Percentiles rank a stretch among this genome's conserved stretches.
Evolutionary conservation across 139 green algal genomes (phyloP).

Genomic region (Zygnema cylindricum): DNA sequence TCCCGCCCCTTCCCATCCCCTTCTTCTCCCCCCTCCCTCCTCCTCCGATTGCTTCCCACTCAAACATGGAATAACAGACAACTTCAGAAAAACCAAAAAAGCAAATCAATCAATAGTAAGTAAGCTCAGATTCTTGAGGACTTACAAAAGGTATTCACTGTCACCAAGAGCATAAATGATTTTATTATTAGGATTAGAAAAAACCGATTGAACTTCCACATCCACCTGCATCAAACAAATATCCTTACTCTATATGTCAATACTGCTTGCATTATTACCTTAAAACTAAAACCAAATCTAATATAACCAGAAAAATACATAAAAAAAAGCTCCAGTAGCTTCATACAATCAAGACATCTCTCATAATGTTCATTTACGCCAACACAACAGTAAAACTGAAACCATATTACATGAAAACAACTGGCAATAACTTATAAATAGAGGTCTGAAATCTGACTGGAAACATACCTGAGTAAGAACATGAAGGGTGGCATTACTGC

Average conservation of each 20-base stretch:
- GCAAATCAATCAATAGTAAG: too few species aligned
- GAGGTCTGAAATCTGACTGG: too few species aligned
- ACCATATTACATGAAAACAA: neutral
- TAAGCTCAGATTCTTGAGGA: too few species aligned
- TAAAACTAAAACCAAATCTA: neutral
- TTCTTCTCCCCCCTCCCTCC: too few species aligned
- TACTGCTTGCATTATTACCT: neutral
- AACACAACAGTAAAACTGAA: neutral
- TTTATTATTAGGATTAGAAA: neutral
- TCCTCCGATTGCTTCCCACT: too few species aligned
- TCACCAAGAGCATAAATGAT: conserved; percentile 3
- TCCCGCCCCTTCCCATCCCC: too few species aligned
- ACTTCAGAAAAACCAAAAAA: too few species aligned
- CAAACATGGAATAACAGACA: too few species aligned
- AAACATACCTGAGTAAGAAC: neutral
- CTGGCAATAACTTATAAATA: neutral
- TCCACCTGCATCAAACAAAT: conserved; percentile 5
- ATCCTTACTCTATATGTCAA: neutral
- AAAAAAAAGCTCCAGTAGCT: neutral
- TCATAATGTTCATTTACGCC: neutral
- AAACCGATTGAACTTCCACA: neutral
- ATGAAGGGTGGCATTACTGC: neutral
- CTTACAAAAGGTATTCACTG: neutral
- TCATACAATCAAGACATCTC: neutral
- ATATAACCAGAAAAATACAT: neutral